A percentile compares a stretch with the other conserved stretches of the same genome.
Conservation (phyloP, 495 filamentous ascomycete genomes). For the Penicillium maclennaniae region DNA sequence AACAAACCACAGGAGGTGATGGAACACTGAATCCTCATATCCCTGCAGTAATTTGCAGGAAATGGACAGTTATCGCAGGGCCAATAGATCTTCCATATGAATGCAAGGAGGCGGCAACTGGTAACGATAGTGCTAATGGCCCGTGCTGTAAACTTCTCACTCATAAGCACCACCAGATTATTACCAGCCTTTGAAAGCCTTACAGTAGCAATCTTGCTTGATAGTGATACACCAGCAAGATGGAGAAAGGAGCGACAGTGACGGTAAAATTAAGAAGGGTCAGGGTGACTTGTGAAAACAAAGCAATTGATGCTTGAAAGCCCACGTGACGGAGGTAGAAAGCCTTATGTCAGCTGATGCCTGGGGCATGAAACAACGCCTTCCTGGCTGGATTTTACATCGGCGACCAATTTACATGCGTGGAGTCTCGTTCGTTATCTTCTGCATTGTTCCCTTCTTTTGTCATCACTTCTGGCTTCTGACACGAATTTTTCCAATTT, state of each 20-base stretch:
- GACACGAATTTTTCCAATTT: neutral
- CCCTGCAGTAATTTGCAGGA: too few species aligned
- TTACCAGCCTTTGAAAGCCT: neutral
- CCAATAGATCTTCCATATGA: too few species aligned
- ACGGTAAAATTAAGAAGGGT: neutral
- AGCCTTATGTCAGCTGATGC: slow-evolving; percentile 17
- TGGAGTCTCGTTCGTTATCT: neutral
- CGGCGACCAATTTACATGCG: neutral
- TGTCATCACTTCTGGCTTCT: neutral
- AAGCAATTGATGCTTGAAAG: neutral
- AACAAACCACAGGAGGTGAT: too few species aligned
- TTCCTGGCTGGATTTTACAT: neutral
- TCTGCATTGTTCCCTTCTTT: neutral
- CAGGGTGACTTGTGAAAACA: neutral
- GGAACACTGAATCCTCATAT: too few species aligned
- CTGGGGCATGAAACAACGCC: slow-evolving; percentile 17
- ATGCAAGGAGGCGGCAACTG: neutral
- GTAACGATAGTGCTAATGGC: neutral
- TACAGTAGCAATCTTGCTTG: neutral
- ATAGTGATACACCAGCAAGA: neutral
- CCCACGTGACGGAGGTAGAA: slow-evolving; percentile 1
- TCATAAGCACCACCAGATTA: neutral
- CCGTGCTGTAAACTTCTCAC: neutral
- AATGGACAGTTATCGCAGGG: too few species aligned
- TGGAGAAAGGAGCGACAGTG: neutral